A percentile compares a stretch with the other conserved stretches of the same genome.
Conservation (phyloP, 2,329 filamentous ascomycete genomes). For the Fusarium gaditjirri region DNA sequence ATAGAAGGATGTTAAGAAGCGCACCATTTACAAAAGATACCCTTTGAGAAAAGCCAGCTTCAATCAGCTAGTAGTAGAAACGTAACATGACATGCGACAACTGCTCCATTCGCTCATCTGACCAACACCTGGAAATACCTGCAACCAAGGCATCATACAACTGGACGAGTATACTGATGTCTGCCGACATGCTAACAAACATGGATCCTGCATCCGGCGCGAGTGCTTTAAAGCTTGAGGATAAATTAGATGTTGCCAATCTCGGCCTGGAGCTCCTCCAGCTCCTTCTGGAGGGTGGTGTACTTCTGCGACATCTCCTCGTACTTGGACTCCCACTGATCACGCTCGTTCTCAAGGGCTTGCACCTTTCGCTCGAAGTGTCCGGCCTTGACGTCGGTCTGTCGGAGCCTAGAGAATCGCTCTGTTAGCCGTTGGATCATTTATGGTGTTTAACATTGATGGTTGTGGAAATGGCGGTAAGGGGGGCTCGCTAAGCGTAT, state of each 20-base stretch:
- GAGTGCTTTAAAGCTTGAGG: constrained; percentile 26
- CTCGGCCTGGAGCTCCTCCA: constrained; percentile 89
- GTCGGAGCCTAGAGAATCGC: constrained; percentile 77
- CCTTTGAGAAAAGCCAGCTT: constrained; percentile 44
- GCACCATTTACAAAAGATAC: constrained; percentile 47
- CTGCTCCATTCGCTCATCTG: constrained; percentile 45
- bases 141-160: constrained; percentile 38
- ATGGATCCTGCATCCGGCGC: constrained; percentile 34
- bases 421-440: constrained; percentile 29
- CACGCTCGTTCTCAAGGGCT: constrained; percentile 89
- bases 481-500: constrained; percentile 22
- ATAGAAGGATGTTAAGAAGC: constrained; percentile 31
- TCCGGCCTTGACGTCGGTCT: constrained; percentile 98
- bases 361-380: constrained; percentile 99
- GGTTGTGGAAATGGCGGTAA: constrained; percentile 40
- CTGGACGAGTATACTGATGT: constrained; percentile 33
- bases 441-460: constrained; percentile 3
- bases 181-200: constrained; percentile 31
- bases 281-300: constrained; percentile 83
- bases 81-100: constrained; percentile 48
- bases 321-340: constrained; percentile 97
- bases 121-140: constrained; percentile 41
- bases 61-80: constrained; percentile 48
- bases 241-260: constrained; percentile 86
- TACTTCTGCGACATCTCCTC: constrained; percentile 98